Base-by-base conservation (phyloP, 1,139 yeast species). In the Arxiozyma heterogenica region DNA sequence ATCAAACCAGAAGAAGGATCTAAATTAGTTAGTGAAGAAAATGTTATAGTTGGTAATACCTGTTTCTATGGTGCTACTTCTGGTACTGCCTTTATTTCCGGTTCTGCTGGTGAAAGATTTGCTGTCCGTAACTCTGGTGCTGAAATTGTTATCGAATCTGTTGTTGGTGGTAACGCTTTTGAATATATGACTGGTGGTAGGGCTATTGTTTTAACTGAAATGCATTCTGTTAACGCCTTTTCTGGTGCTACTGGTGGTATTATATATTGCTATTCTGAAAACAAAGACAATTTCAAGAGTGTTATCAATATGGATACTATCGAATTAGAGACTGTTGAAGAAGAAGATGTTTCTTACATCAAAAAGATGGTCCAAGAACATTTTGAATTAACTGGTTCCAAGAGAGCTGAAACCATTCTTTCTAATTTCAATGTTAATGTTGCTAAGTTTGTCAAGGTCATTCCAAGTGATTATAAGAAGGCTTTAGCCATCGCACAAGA, bases 231-330 rank as follows among this genome's bases (percentile, higher is more conserved):
- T 76, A 93, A 93, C 71, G 98, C 97, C 48, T 73, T 73, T 57
- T 96, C 98, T 54, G 98, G 98, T 78, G 94, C 94, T 88, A 91
- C 97, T 65, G 98, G 98, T 73, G 98, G 98, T 82, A 93, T 93
- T 71, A 96, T 96, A 39, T 93, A 93, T 69, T 97, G 94, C 57
- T 78, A 91, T 65, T 96, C 91, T 66, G 87, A 93, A 79, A 97
- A 94, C 53, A 68, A 65, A 56, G 96, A 91, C 70, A 96, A 90
- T 69, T 91, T 93, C 67, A 74, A 76, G 60, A 83, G 83, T 58
- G 86, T 86, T 74, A 91, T 88, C 61, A 93, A 93, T 74, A 69
- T 75, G 50, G 93, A 85, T 61, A 84, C 89, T 64, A 93, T 93
- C 64, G 97, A 86, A 65, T 79, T 93, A 56, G 78, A 86, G 49